Base-by-base conservation (phyloP, 371 early-diverging fungal genomes). In the Zychaea mexicana region DNA sequence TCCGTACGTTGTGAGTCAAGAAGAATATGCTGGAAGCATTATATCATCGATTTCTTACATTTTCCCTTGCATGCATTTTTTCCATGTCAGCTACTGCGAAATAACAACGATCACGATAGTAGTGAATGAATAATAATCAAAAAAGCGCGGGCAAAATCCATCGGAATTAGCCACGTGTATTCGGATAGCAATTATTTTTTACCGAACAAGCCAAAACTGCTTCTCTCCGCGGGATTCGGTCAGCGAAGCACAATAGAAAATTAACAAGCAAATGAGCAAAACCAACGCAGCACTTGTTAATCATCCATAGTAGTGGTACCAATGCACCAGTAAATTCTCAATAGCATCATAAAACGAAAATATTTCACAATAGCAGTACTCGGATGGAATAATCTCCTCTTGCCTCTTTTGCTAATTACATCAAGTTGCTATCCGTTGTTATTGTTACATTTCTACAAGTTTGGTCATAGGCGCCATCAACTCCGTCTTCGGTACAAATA, bases 161-260 rank as follows among this genome's bases (percentile, higher is more conserved):
- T n/a, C n/a, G n/a, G n/a, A n/a, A n/a, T n/a, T 46, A 15, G 46
- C 46, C 46, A 46, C 46, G 46, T 46, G 46, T 46, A 46, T n/a
- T 46, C 46, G n/a, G 46, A n/a, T 46, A 36, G 36, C 36, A 10
- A 36, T 36, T 10, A 36, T 36, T 36, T 36, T 36, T 36, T 36
- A 36, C 36, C 36, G 36, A 36, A 36, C 36, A 36, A 36, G 2
- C 1, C 36, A 8, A 36, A 36, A 36, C 15, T 36, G 36, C 15
- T n/a, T n/a, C n/a, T 21, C 46, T 46, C 46, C 46, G 46, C 46
- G 46, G 3, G n/a, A 17, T 46, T 46, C 46, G n/a, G 46, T 46
- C 19, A 46, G 46, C 46, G 46, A 19, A 46, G 46, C 46, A 46
- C 15, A n/a, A n/a, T n/a, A n/a, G n/a, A n/a, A 36, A 36, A 36